Evolutionary conservation across 331 rosid species (phyloP).

Genomic region (Prunus yedoensis): DNA sequence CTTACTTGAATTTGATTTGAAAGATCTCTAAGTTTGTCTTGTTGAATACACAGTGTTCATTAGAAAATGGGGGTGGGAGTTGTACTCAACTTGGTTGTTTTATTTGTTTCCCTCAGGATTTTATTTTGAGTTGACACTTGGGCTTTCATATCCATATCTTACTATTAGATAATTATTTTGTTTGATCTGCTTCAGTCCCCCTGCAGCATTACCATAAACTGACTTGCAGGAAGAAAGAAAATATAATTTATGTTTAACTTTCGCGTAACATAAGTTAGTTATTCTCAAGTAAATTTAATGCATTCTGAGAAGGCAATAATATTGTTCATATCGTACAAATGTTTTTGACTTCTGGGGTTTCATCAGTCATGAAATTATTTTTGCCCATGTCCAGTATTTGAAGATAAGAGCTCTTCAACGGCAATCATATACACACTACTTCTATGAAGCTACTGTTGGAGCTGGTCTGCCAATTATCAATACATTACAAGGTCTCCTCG

Average conservation of each 20-base stretch:
- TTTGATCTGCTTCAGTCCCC: background rate
- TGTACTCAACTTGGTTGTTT: background rate
- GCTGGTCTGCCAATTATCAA: conserved; percentile 98
- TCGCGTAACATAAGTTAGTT: background rate
- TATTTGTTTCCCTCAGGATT: background rate
- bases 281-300: background rate
- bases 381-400: conserved; percentile 64
- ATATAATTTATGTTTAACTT: background rate
- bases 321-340: conserved; percentile 4
- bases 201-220: background rate
- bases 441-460: conserved; percentile 98
- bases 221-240: background rate
- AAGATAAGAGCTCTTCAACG: conserved; percentile 95
- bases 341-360: background rate
- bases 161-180: background rate
- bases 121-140: background rate
- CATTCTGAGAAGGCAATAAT: background rate
- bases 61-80: too few relatives aligned
- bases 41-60: too few relatives aligned
- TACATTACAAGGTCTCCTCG: conserved; percentile 92
- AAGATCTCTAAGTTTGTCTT: too few relatives aligned
- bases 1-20: background rate
- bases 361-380: background rate
- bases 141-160: background rate
- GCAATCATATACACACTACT: conserved; percentile 94